Evolutionary conservation across 345 rosid species (phyloP).

Genomic region (Garcia nutans): DNA sequence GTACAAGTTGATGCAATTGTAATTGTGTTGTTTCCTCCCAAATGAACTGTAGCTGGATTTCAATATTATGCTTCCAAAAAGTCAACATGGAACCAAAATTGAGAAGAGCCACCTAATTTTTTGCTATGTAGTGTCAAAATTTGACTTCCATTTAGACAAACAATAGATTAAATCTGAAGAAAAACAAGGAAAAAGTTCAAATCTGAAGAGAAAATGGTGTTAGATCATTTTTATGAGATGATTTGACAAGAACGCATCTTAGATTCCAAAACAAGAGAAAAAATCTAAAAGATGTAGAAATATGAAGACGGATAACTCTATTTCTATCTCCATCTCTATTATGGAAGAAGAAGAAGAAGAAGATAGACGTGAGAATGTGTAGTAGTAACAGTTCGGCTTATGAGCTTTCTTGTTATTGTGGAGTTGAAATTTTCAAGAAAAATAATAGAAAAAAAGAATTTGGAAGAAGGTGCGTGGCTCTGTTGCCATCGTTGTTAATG

Average conservation of each 20-base stretch:
- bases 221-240: conserved; percentile 6
- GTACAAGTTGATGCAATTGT: not conserved
- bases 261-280: conserved; percentile 12
- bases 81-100: too few relatives aligned
- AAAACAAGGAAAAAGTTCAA: conserved; percentile 20
- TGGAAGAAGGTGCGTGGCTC: conserved; percentile 18
- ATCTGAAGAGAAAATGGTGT: conserved; percentile 4
- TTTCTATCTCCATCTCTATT: too few relatives aligned
- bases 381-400: not conserved
- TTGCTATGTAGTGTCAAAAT: too few relatives aligned
- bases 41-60: not conserved
- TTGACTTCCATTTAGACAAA: not conserved
- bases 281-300: conserved; percentile 20
- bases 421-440: conserved; percentile 28
- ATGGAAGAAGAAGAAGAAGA: too few relatives aligned
- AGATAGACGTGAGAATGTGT: not conserved
- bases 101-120: too few relatives aligned
- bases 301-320: not conserved
- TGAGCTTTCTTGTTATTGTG: conserved; percentile 1
- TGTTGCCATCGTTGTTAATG: conserved; percentile 32
- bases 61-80: too few relatives aligned
- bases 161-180: conserved; percentile 7
- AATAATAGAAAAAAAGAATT: conserved; percentile 8
- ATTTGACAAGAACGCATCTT: not conserved
- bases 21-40: not conserved